Percentiles rank a stretch among this genome's conserved stretches.
Evolutionary conservation across 306 rosid species (phyloP).

Genomic region (Elaeagnus macrophylla): DNA sequence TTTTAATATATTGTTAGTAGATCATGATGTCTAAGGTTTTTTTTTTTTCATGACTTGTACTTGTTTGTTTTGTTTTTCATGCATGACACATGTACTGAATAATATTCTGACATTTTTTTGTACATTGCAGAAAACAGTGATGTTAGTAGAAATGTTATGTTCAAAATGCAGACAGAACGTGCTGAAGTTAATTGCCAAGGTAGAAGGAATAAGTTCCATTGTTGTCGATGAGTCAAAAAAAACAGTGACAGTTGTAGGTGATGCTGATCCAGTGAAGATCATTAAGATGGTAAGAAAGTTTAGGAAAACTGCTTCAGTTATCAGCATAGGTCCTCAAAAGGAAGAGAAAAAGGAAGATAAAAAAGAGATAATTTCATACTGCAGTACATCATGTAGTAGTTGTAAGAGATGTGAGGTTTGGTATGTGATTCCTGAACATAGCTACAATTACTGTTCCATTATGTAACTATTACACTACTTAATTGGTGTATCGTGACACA

Average conservation of each 20-base stretch:
- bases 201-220: conserved; percentile 37
- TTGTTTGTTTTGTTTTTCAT: too few relatives aligned
- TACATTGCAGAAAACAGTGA: conserved; percentile 55
- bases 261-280: conserved; percentile 48
- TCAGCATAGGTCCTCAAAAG: conserved; percentile 34
- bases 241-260: conserved; percentile 42
- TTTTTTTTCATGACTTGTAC: too few relatives aligned
- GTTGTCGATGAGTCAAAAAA: conserved; percentile 36
- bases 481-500: too few relatives aligned
- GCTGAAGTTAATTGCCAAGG: conserved; percentile 40
- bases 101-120: conserved; percentile 11
- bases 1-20: too few relatives aligned
- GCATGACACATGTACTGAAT: conserved; percentile 24
- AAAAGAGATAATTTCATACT: conserved; percentile 2
- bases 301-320: conserved; percentile 24
- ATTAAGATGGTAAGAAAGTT: conserved; percentile 47
- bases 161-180: conserved; percentile 44
- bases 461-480: conserved; percentile 21
- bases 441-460: conserved; percentile 35
- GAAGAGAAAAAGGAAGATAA: conserved; percentile 30
- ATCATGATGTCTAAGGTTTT: too few relatives aligned
- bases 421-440: conserved; percentile 38
- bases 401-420: conserved; percentile 44
- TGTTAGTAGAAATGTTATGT: conserved; percentile 41
- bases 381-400: conserved; percentile 7